A percentile compares a stretch with the other conserved stretches of the same genome.
Evolutionary conservation across 257 asterid species (phyloP).

Genomic region (Solanum boliviense): DNA sequence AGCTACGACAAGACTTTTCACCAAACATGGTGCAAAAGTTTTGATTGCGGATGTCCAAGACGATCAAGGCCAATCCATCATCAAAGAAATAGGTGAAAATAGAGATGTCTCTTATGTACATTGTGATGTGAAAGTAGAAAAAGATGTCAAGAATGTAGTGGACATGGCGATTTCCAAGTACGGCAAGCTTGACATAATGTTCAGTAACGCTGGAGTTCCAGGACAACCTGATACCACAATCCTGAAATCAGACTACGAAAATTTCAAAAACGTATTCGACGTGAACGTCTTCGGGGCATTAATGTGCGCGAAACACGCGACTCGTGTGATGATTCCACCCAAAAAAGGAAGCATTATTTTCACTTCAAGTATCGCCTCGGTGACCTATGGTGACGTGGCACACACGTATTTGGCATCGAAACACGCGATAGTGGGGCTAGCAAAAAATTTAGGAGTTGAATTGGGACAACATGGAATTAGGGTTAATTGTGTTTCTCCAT

Average conservation of each 20-base stretch:
- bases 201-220: slow-evolving; percentile 15
- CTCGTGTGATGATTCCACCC: slow-evolving; percentile 14
- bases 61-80: neutral
- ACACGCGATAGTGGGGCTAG: slow-evolving; percentile 4
- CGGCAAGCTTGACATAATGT: slow-evolving; percentile 21
- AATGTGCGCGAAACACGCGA: slow-evolving; percentile 16
- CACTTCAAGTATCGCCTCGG: slow-evolving; percentile 2
- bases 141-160: slow-evolving; percentile 3
- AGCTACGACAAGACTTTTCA: slow-evolving; percentile 1
- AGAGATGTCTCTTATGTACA: neutral
- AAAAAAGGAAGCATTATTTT: slow-evolving; percentile 6
- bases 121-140: slow-evolving; percentile 8
- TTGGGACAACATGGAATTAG: slow-evolving; percentile 12
- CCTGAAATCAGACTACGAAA: neutral
- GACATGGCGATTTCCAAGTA: neutral
- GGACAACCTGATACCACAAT: neutral
- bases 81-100: neutral
- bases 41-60: slow-evolving; percentile 17
- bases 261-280: slow-evolving; percentile 7
- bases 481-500: slow-evolving; percentile 13
- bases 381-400: neutral
- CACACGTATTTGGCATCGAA: slow-evolving; percentile 7
- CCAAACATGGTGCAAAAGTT: slow-evolving; percentile 14
- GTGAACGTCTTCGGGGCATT: slow-evolving; percentile 17
- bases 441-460: slow-evolving; percentile 18